Base-by-base conservation (phyloP, 1,139 yeast species). In the Blastobotrys aristatus region DNA sequence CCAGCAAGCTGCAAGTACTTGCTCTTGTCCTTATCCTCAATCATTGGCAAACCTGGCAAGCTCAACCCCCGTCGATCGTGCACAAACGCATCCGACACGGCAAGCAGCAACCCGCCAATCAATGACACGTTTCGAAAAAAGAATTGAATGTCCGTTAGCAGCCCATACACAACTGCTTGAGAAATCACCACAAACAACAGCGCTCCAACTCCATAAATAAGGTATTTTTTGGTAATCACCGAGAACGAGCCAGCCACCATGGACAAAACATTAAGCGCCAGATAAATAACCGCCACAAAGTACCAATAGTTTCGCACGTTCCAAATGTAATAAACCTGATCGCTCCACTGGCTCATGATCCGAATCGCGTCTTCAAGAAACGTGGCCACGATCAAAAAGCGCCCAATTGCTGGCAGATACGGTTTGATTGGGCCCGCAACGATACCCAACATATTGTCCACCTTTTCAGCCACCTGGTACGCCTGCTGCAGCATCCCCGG, bases 351-450 rank as follows among this genome's bases (percentile, higher is more conserved):
- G 14, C 89, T 73, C 51, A 82, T 63, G 60, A 92, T 87, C 66
- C 98, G 77, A 50, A 84, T 66, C 1, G 96, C 80, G 63, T 92
- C 98, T 67, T 92, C 98, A 59, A 82, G 79, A 64, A 90, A 92
- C 1, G 98, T 92, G 46, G 96, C 96, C 51, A 92, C 96, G 56
- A 92, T 89, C 59, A 90, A 78, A 53, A 87, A 82, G 50, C 98
- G 76, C 26, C 97, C 97, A 56, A 92, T 77, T 21, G 84, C 81
- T 13, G 97, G 97, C 49, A 71, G 60, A 48, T 64, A 66, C 22
- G 74, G 73, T 60, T 67, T 66, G 47, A 70, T 51, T 4, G 74
- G 73, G 20, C 62, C 63, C 27, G 71, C 67, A 17, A 64, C 47
- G 32, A 54, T 53, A 47, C 71, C 72, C 30, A 70, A 55, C 31